A percentile compares a stretch with the other conserved stretches of the same genome.
Evolutionary conservation across 2,329 filamentous ascomycete species (phyloP).

Genomic region (Podosphaera fusca): DNA sequence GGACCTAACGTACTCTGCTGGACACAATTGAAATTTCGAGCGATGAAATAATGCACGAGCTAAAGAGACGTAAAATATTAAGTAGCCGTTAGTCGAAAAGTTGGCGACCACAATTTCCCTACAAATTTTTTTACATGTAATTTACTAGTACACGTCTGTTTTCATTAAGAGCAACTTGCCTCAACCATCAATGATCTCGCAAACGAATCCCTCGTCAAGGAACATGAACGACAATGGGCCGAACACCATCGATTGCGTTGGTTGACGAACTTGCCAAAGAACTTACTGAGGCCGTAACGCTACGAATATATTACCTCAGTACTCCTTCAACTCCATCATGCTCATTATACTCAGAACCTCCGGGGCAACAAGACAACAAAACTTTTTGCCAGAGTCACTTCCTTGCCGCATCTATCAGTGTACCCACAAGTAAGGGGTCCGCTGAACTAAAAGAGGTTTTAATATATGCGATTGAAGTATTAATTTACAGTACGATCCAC

Average conservation of each 20-base stretch:
- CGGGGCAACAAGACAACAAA: constrained; percentile 43
- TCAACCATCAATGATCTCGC: no score
- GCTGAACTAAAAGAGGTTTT: constrained; percentile 26
- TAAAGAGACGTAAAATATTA: no score
- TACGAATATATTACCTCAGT: constrained; percentile 67
- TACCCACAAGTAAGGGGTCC: constrained; percentile 7
- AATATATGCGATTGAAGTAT: constrained; percentile 64
- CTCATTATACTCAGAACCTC: constrained; percentile 59
- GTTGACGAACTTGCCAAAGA: constrained; percentile 11
- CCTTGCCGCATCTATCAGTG: constrained; percentile 29
- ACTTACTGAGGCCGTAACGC: constrained; percentile 31
- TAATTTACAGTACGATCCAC: constrained; percentile 62
- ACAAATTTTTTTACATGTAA: no score
- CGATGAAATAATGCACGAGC: no score
- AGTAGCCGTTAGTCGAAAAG: no score
- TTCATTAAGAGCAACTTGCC: no score
- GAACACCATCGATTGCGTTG: constrained; percentile 5
- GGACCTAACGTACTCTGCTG: no score
- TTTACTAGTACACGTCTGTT: no score
- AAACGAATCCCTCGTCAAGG: no score
- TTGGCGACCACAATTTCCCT: no score
- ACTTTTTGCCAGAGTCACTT: constrained; percentile 82
- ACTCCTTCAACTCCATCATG: constrained; percentile 55
- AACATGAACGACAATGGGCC: no score
- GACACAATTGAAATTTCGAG: no score